These are phyloP conservation scores for Lachnellula occidentalis DNA, from an alignment of 2,329 filamentous ascomycete species.

Conservation along the genomic window DNA sequence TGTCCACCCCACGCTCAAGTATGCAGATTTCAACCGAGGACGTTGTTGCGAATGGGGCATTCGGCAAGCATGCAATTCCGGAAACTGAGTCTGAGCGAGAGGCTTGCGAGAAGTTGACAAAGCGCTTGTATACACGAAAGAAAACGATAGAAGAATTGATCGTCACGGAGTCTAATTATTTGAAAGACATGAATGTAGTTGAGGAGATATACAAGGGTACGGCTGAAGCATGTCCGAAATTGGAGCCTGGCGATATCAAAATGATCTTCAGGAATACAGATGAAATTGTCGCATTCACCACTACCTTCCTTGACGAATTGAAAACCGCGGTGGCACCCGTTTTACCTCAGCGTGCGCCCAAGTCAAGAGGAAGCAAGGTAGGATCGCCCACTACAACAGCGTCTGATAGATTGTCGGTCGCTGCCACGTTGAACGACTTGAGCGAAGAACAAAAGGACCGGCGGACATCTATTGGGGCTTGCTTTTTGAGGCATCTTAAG, in stretches of 20 bases:
- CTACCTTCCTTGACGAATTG: slow-evolving; percentile 69
- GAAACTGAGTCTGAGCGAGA: slow-evolving; percentile 34
- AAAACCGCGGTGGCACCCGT: slow-evolving; percentile 76
- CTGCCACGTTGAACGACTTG: slow-evolving; percentile 23
- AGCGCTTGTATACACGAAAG: slow-evolving; percentile 72
- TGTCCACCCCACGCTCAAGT: slow-evolving; percentile 30
- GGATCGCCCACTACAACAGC: slow-evolving; percentile 8
- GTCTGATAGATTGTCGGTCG: slow-evolving; percentile 23
- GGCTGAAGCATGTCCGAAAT: slow-evolving; percentile 70
- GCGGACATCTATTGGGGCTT: slow-evolving; percentile 28
- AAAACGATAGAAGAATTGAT: slow-evolving; percentile 87
- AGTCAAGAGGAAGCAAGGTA: slow-evolving; percentile 36
- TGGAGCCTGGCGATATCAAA: slow-evolving; percentile 80
- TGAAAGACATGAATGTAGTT: slow-evolving; percentile 93
- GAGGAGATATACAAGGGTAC: slow-evolving; percentile 98
- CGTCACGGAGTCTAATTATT: slow-evolving; percentile 86
- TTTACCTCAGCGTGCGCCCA: slow-evolving; percentile 54
- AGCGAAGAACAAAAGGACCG: slow-evolving; percentile 29
- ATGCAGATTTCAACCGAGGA: slow-evolving; percentile 27
- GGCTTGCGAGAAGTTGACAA: slow-evolving; percentile 51
- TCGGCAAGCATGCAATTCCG: slow-evolving; percentile 1
- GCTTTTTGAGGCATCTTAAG: slow-evolving; percentile 44
- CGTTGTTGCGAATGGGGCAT: slow-evolving; percentile 3
- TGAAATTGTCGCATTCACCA: slow-evolving; percentile 83
- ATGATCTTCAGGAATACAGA: slow-evolving; percentile 89